Evolutionary conservation across 768 basidiomycete genomes (phyloP).

Genomic region (Lactarius sanguifluus): DNA sequence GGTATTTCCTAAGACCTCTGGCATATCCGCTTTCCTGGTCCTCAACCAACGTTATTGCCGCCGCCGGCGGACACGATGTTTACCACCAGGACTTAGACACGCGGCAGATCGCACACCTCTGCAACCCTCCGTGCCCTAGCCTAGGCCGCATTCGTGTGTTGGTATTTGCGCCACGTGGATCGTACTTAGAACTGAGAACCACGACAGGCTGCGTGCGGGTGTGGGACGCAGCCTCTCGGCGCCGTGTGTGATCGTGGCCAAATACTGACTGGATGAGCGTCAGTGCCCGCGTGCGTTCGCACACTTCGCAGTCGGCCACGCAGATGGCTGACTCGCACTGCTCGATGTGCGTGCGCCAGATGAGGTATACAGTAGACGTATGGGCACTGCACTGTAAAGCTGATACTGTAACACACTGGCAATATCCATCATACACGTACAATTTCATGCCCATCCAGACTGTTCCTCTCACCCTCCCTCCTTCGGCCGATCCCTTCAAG

Average conservation of each 20-base stretch:
- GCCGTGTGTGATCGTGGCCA: constrained; percentile 37
- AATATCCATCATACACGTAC: constrained; percentile 4
- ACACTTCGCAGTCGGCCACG: constrained; percentile 43
- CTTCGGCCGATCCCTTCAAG: constrained; percentile 65
- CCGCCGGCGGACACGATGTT: constrained; percentile 57
- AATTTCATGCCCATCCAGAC: constrained; percentile 65
- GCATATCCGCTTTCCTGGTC: constrained; percentile 67
- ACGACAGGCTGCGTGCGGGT: constrained; percentile 49
- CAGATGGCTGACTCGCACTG: constrained; percentile 41
- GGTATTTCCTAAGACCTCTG: constrained; percentile 54
- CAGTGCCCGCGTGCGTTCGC: constrained; percentile 44
- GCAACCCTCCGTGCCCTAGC: constrained; percentile 44
- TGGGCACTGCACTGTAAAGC: too few relatives aligned
- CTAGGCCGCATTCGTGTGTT: constrained; percentile 47
- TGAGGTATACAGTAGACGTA: constrained; percentile 27
- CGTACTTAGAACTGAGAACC: constrained; percentile 53
- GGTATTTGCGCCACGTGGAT: constrained; percentile 49
- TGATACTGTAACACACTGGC: too few relatives aligned
- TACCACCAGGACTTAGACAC: constrained; percentile 63
- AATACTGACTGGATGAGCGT: constrained; percentile 38
- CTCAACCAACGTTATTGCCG: constrained; percentile 54
- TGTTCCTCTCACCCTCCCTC: constrained; percentile 63
- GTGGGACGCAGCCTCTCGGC: constrained; percentile 47
- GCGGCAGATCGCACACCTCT: constrained; percentile 46
- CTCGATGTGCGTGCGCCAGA: constrained; percentile 40